These are phyloP conservation scores for Blastobotrys aristatus DNA, from an alignment of 1,139 yeast genomes.

Conservation along the genomic window DNA sequence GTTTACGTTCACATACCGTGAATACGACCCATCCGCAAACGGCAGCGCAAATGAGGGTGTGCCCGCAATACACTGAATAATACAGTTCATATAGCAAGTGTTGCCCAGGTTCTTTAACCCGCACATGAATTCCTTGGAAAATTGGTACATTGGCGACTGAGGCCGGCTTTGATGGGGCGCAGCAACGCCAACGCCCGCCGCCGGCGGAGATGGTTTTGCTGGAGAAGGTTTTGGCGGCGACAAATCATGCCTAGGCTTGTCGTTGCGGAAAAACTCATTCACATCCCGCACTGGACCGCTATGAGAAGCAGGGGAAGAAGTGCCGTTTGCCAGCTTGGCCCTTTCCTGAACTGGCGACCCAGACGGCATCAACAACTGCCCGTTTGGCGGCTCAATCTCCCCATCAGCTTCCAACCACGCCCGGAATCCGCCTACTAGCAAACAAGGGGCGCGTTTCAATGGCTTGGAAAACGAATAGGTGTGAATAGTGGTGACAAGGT, in stretches of 20 bases:
- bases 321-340: not conserved
- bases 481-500: slow-evolving; percentile 30
- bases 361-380: slow-evolving; percentile 8
- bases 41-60: slow-evolving; percentile 44
- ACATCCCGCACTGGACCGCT: slow-evolving; percentile 34
- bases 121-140: slow-evolving; percentile 34
- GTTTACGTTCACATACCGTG: slow-evolving; percentile 65
- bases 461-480: slow-evolving; percentile 42
- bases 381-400: slow-evolving; percentile 15
- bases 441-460: slow-evolving; percentile 47
- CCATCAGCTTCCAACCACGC: slow-evolving; percentile 42
- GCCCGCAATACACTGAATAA: slow-evolving; percentile 73
- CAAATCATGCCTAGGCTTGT: not conserved
- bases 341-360: slow-evolving; percentile 6
- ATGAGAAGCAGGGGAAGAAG: not conserved
- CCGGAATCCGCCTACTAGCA: slow-evolving; percentile 51
- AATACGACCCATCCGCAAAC: slow-evolving; percentile 55
- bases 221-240: slow-evolving; percentile 4
- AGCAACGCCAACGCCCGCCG: not conserved
- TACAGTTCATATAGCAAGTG: slow-evolving; percentile 90
- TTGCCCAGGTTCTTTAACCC: slow-evolving; percentile 84
- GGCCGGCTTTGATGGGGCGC: not conserved
- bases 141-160: not conserved
- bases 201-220: not conserved
- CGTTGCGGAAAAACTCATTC: slow-evolving; percentile 41